Base-by-base conservation (phyloP, 2,329 filamentous ascomycete species). In the Calonectria crousiana region DNA sequence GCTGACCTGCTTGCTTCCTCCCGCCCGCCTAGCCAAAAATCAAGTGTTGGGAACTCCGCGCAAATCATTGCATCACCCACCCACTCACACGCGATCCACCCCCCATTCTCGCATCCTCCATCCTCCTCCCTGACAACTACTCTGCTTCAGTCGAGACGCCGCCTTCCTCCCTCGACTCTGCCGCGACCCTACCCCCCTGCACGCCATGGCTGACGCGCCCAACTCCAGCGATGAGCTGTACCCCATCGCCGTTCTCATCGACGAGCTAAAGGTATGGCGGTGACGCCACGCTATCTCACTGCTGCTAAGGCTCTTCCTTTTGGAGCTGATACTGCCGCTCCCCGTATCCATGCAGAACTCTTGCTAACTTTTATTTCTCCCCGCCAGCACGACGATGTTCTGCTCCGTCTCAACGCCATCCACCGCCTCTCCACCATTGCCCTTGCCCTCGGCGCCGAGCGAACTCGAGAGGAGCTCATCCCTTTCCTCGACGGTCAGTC, bases 161-260 rank as follows among this genome's bases (percentile, higher is more conserved):
- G 73, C 74, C 72, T 72, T 71, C 75, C 75, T 74, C 75, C 74
- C 74, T 74, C 75, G 77, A 78, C 77, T 78, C 76, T 78, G 79
- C 82, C 80, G 80, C 82, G 82, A 82, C 81, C 76, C 79, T 78
- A 72, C 81, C 79, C 75, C 76, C 76, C 74, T 79, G 74, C 85
- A 87, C 91, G 90, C 86, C 86, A 98, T 98, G 96, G 95, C 92
- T 88, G 92, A 98, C 89, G 94, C 93, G 88, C 91, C 93, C 86
- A 95, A 93, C 88, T 93, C 96, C 89, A 97, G 94, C 87, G 97
- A 99, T 89, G 97, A 98, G 93, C 95, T 99, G 84, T 99, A 98
- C 88, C 97, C 97, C 86, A 99, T 99, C 90, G 97, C 97, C 84
- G 97, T 99, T 81, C 93, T 99, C 87, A 99, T 99, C 88, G 97